Evolutionary conservation across 2,329 filamentous ascomycete species (phyloP), one percentile per base, ranked within the genome.

Genomic region (Neofusicoccum ribis): DNA sequence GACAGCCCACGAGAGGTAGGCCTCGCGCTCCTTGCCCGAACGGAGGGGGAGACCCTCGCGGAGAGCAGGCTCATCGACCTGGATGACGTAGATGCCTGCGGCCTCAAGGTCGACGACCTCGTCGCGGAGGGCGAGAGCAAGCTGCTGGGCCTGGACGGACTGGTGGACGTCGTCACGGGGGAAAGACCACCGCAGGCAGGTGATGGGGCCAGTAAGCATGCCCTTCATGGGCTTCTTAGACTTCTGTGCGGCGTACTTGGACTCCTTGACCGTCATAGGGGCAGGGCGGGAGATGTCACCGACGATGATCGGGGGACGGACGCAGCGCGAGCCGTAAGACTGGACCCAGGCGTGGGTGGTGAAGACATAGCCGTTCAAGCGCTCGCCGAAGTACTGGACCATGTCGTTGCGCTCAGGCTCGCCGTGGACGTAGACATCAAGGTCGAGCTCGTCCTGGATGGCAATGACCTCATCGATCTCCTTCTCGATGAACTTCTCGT

Each of bases 151-250:
- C 86, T 99, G 95, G 76, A 98, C 90, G 67, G 93, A 97, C 87
- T 99, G 95, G 87, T 99, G 95, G 69, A 99, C 91, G 78, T 99
- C 95, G 79, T 97, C 94, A 91, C 95, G 95, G 75, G 95, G 95
- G 92, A 98, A 99, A 68, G 95, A 99, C 95, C 95, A 99, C 82
- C 95, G 91, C 75, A 99, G 86, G 85, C 95, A 99, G 77, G 95
- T 99, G 84, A 99, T 96, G 73, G 95, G 95, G 67, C 95, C 95
- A 82, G 95, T 99, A 79, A 99, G 89, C 95, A 99, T 99, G 81
- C 95, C 95, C 92, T 99, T 99, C 95, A 99, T 98, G 83, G 95
- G 93, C 89, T 97, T 98, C 86, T 91, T 94, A 80, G 93, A 94
- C 81, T 97, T 88, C 65, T 91, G 93, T 69, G 93, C 94, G 72